These are phyloP conservation scores for Piloderma croceum DNA, from an alignment of 768 basidiomycete genomes.

Conservation along the genomic window DNA sequence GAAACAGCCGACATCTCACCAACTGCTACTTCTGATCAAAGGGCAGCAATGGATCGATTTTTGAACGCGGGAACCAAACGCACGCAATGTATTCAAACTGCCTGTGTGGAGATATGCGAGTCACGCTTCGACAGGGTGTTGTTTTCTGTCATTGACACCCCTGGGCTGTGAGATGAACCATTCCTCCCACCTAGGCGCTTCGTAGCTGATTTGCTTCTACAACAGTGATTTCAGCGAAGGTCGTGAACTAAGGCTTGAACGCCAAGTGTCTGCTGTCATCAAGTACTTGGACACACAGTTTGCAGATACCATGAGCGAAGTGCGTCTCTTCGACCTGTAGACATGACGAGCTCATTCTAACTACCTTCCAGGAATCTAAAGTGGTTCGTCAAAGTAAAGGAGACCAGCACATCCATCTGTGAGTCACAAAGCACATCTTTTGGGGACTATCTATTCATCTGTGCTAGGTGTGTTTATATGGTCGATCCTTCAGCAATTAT, in stretches of 20 bases:
- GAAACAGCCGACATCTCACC: constrained; percentile 84
- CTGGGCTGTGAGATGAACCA: too few species aligned
- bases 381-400: constrained; percentile 82
- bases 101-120: constrained; percentile 78
- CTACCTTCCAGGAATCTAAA: constrained; percentile 66
- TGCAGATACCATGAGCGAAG: constrained; percentile 85
- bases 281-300: constrained; percentile 78
- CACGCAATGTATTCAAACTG: constrained; percentile 61
- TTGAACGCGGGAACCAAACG: constrained; percentile 53
- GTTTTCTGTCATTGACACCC: constrained; percentile 81
- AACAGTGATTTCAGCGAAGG: constrained; percentile 71
- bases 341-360: not conserved
- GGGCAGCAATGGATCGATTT: constrained; percentile 57
- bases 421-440: constrained; percentile 30
- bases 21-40: constrained; percentile 69
- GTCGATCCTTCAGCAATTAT: constrained; percentile 72
- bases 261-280: constrained; percentile 67
- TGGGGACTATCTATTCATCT: constrained; percentile 15
- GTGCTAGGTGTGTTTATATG: constrained; percentile 73
- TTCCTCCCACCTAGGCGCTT: too few species aligned
- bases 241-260: constrained; percentile 71
- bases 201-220: too few species aligned
- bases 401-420: constrained; percentile 88
- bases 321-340: constrained; percentile 26
- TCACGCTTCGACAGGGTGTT: constrained; percentile 74